phyloP scores from a whole-genome alignment of 208 protist species.

The Leishmania major region DNA sequence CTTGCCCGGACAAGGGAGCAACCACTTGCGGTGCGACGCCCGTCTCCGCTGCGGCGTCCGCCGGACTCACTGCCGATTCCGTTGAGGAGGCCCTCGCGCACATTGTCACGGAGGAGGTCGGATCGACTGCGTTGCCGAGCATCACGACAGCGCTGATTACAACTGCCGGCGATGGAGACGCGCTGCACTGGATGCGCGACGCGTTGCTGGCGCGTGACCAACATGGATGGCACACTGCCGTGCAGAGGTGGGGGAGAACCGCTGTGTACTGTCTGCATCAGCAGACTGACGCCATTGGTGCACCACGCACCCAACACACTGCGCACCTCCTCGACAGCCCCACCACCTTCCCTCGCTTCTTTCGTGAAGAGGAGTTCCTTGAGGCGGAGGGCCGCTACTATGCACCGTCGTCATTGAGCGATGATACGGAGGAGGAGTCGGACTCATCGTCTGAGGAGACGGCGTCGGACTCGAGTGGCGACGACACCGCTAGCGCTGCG shows the following conservation, averaged over 20 bases:
- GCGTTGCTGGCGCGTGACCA: conserved; percentile 26
- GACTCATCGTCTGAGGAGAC: conserved; percentile 28
- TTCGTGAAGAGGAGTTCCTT: conserved; percentile 40
- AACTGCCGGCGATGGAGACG: conserved; percentile 7
- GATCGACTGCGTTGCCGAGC: neutral
- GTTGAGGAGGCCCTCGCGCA: conserved; percentile 17
- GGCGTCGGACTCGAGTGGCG: neutral
- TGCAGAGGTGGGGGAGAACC: neutral
- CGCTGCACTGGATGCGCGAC: conserved; percentile 22
- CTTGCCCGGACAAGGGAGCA: neutral
- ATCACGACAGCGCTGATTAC: conserved; percentile 1
- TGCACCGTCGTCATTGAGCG: conserved; percentile 56
- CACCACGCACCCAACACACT: conserved; percentile 44
- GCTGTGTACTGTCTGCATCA: conserved; percentile 29
- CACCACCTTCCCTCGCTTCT: conserved; percentile 76
- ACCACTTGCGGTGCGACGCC: neutral
- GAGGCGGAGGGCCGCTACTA: conserved; percentile 52
- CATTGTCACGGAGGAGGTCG: neutral
- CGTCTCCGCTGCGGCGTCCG: neutral
- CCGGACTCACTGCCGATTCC: neutral
- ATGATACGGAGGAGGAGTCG: conserved; percentile 56
- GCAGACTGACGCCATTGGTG: conserved; percentile 23
- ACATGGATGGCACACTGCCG: conserved; percentile 13
- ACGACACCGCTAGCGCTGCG: neutral
- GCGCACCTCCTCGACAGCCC: conserved; percentile 57